Evolutionary conservation across 345 rosid genomes (phyloP), one percentile per base, ranked within the genome.

Genomic region (Mangifera indica): DNA sequence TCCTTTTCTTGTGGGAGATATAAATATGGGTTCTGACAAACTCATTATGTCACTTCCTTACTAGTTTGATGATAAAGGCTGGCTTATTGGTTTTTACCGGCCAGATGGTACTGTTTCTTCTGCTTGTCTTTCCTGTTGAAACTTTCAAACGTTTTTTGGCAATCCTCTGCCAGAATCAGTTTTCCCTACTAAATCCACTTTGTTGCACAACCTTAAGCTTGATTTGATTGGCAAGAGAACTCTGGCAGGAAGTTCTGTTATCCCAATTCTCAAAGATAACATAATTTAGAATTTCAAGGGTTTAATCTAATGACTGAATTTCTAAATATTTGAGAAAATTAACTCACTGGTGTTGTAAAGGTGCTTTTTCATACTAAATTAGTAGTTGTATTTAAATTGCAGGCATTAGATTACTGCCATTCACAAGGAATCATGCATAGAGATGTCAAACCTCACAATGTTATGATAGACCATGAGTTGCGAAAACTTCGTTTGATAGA

Each of bases 401-500:
- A 90, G 96, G 96, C 96, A 34, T 66, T 90, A 76, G 96, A 90
- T 80, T 88, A 77, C 81, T 88, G 96, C 68, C 96, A 90, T 78
- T 90, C 96, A 22, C 93, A 88, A 77, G 96, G 96, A 29, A 90
- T 90, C 74, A 90, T 90, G 96, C 96, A 90, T 66, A 88, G 96
- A 82, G 96, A 88, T 72, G 96, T 90, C 52, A 90, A 90, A 81
- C 96, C 96, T 51, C 96, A 90, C 76, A 90, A 90, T 71, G 96
- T 90, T 54, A 90, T 90, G 96, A 88, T 90, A 78, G 96, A 90
- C 64, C 96, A 90, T 83, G 96, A 90, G 75, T 78, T 90, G 77
- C 93, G 96, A 17, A 90, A 90, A 81, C 89, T 90, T 72, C 91
- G 96, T 6, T 76, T 90, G 80, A 90, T 90, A 80, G 93, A 87